Evolutionary conservation across 306 rosid genomes (phyloP), one percentile per base, ranked within the genome.

Genomic region (Cajanus cajan): DNA sequence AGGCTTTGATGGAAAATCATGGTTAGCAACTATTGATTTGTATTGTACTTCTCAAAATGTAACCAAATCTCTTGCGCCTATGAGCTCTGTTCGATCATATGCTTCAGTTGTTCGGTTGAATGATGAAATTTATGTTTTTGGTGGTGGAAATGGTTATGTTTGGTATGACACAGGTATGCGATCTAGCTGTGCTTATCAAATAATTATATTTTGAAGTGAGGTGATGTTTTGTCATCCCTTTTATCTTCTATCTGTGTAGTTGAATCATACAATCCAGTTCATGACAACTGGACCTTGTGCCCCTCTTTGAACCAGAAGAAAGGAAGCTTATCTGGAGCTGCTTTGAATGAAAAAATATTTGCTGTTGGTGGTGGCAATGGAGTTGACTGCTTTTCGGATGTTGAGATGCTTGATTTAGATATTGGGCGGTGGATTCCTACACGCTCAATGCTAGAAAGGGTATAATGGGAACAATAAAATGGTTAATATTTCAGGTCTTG

Each of bases 361-460:
- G 97, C 96, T 65, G 74, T 95, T 74, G 99, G 98, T 52, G 97
- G 98, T 3, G 99, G 98, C 52, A 88, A 95, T 79, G 94, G 97
- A 44, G 25, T 69, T 21, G 86, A 85, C 8, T 82, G 89, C 77
- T 95, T 84, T 77, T 85, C 93, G 52, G 85, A 85, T 43, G 97
- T 91, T 80, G 99, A 95, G 77, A 95, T 95, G 99, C 94, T 95
- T 37, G 99, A 95, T 85, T 71, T 90, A 37, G 96, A 93, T 65
- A 54, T 91, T 80, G 99, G 96, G 37, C 84, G 91, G 64, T 93
- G 98, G 99, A 93, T 95, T 61, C 39, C 41, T 71, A 70, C 90
- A 2, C 89, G 91, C 75, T 93, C 98, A 21, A 91, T 95, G 98
- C 82, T 85, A 45, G 83, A 93, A 5, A 95, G 87, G 97, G 99